Evolutionary conservation across 495 filamentous ascomycete species (phyloP).

Genomic region (Talaromyces thailandensis): DNA sequence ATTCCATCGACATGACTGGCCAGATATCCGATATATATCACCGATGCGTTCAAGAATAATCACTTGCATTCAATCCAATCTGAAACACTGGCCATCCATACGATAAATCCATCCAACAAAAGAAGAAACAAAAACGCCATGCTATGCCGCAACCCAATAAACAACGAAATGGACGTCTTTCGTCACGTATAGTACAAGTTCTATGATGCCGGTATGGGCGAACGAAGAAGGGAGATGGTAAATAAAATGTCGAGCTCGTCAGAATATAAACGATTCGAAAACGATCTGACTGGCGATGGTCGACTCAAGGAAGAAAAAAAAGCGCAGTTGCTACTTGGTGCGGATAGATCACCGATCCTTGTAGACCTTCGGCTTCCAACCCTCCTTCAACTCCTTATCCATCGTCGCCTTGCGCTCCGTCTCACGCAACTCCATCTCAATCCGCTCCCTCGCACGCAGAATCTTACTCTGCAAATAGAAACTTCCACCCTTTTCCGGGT

Average conservation of each 20-base stretch:
- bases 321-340: neutral
- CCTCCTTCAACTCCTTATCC: constrained; percentile 66
- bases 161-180: constrained; percentile 1
- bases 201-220: constrained; percentile 3
- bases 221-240: constrained; percentile 12
- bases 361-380: constrained; percentile 91
- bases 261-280: constrained; percentile 2
- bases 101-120: constrained; percentile 5
- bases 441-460: constrained; percentile 77
- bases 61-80: neutral
- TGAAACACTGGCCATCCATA: neutral
- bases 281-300: constrained; percentile 2
- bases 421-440: constrained; percentile 67
- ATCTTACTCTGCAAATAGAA: constrained; percentile 99
- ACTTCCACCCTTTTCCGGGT: constrained; percentile 89
- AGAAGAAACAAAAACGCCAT: constrained; percentile 37
- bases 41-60: neutral
- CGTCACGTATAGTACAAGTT: constrained; percentile 7
- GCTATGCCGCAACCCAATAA: constrained; percentile 31
- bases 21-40: neutral
- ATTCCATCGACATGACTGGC: neutral
- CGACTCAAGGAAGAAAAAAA: neutral
- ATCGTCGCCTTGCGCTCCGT: constrained; percentile 37
- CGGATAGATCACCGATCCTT: constrained; percentile 58
- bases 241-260: constrained; percentile 9